Evolutionary conservation across 768 basidiomycete genomes (phyloP), one percentile per base, ranked within the genome.

Genomic region (Thelephora aurantiotincta): DNA sequence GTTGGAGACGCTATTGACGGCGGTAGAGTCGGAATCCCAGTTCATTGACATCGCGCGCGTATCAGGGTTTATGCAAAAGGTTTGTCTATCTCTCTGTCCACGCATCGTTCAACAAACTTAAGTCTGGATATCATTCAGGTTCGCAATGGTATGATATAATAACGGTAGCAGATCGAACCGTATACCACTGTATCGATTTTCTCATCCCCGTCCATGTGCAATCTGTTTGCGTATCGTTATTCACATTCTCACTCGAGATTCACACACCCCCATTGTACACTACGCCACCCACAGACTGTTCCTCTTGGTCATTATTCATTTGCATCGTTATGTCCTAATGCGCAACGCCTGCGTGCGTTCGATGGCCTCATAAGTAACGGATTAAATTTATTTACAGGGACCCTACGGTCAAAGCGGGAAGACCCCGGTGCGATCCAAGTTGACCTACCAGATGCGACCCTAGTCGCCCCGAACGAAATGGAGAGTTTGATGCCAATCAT

Each of bases 41-140:
- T 73, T 83, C 48, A 77, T 85, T 26, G 90, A 92, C 61, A 78
- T 92, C 46, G 78, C 78, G 38, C 78, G 88, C 47, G 83, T 93
- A 35, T 88, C 88, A 43, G 84, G 82, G 1, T 92, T 93, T 62
- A 85, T 93, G 84, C 84, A 87, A 62, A 91, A 88, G 72, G 85
- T 85, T 45, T 22, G 68, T 37, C 48, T 54, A 53, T 49, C 53
- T 45, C 34, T 30, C 36, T 42, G 34, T 47, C 12, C 11, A 23
- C 34, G 6, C 19, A 35, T 42, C n/a, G 5, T 18, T 44, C 19
- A 9, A 34, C 19, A 7, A n/a, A n/a, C 33, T 16, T 30, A 23
- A 42, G 3, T 42, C 18, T 18, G 45, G 47, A 30, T 14, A 1
- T 44, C 42, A 13, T 12, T 42, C 51, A 77, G 76, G 76, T 80